phyloP scores from a whole-genome alignment of 345 rosid species.

The Populus tremula region DNA sequence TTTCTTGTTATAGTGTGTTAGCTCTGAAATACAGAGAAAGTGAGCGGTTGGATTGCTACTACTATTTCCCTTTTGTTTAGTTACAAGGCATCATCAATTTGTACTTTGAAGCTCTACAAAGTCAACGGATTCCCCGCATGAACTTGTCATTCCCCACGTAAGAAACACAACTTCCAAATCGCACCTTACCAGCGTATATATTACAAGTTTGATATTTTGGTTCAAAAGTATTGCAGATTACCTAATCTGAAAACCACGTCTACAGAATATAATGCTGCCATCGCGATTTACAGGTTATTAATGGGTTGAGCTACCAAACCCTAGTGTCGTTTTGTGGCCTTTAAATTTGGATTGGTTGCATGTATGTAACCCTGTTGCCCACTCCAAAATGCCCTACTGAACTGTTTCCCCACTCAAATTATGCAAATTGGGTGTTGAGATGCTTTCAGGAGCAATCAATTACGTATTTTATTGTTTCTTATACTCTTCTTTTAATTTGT shows the following conservation, averaged over 20 bases:
- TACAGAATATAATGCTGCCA: neutral
- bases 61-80: neutral
- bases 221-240: neutral
- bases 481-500: neutral
- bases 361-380: slow-evolving; percentile 13
- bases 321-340: slow-evolving; percentile 29
- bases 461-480: neutral
- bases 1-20: slow-evolving; percentile 35
- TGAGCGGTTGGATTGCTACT: slow-evolving; percentile 36
- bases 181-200: too few relatives aligned
- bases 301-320: slow-evolving; percentile 38
- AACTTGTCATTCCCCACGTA: slow-evolving; percentile 21
- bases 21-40: slow-evolving; percentile 36
- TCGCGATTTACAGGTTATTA: neutral
- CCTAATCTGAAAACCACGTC: neutral
- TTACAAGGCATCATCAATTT: neutral
- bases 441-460: neutral
- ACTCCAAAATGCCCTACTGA: slow-evolving; percentile 20
- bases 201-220: neutral
- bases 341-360: slow-evolving; percentile 11
- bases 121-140: slow-evolving; percentile 30
- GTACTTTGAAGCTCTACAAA: slow-evolving; percentile 8
- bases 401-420: neutral
- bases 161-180: slow-evolving; percentile 14
- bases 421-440: too few relatives aligned